A percentile compares a stretch with the other conserved stretches of the same genome.
Conservation (phyloP, 768 basidiomycete genomes). For the Tulasnella sp. region DNA sequence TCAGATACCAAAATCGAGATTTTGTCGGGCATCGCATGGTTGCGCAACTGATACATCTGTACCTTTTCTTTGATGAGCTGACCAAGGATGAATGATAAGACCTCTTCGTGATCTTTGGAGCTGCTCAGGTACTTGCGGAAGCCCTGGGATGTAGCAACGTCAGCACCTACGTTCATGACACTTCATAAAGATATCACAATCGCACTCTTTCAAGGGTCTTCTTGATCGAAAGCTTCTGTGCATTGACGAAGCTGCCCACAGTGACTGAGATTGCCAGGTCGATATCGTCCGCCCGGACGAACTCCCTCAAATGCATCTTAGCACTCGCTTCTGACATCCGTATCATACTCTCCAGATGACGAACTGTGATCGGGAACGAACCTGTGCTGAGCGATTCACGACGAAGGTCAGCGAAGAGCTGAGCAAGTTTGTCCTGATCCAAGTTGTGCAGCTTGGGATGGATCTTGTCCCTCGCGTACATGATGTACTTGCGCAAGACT, state of each 20-base stretch:
- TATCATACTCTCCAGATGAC: constrained; percentile 98
- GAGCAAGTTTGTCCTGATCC: constrained; percentile 88
- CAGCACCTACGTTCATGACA: background rate
- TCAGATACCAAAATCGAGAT: constrained; percentile 69
- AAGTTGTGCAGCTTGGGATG: constrained; percentile 88
- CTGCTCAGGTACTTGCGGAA: constrained; percentile 98
- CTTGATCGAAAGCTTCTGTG: constrained; percentile 98
- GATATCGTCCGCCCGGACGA: constrained; percentile 91
- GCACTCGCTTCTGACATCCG: constrained; percentile 98
- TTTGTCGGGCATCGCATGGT: constrained; percentile 63
- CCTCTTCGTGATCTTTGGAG: constrained; percentile 89
- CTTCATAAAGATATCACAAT: background rate
- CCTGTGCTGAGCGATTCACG: constrained; percentile 95
- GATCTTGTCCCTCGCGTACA: constrained; percentile 93
- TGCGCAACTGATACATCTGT: constrained; percentile 67
- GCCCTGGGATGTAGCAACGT: constrained; percentile 38
- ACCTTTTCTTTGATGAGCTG: constrained; percentile 88
- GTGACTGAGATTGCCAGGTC: constrained; percentile 95
- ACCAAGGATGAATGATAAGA: constrained; percentile 89
- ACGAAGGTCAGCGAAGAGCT: constrained; percentile 90
- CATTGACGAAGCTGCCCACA: constrained; percentile 86
- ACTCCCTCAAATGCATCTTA: constrained; percentile 95
- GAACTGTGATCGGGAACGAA: constrained; percentile 97
- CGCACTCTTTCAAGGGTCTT: constrained; percentile 85
- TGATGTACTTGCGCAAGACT: constrained; percentile 91